phyloP scores from a whole-genome alignment of 495 filamentous ascomycete genomes.

The Clavariopsis aquatica region DNA sequence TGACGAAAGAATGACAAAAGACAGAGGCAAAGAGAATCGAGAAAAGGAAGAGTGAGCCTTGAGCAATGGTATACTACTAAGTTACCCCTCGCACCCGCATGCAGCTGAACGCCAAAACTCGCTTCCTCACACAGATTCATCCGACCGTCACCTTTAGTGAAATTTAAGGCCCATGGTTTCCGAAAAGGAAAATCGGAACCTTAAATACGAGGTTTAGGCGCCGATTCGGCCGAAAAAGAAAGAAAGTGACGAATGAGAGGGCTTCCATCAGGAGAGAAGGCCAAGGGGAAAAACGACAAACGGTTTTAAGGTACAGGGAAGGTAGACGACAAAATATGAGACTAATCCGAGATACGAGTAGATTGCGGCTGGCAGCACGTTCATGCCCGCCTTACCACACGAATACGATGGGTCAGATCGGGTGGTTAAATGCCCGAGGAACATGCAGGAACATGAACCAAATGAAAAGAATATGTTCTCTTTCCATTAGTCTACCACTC shows the following conservation, averaged over 20 bases:
- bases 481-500: no score
- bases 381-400: neutral
- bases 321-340: neutral
- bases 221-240: neutral
- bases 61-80: neutral
- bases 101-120: conserved; percentile 16
- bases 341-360: conserved; percentile 25
- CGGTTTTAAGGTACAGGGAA: neutral
- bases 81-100: conserved; percentile 22
- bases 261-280: neutral
- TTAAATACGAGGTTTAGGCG: neutral
- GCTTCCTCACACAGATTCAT: conserved; percentile 11
- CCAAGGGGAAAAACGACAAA: neutral
- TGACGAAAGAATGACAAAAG: conserved; percentile 10
- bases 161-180: neutral
- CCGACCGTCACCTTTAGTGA: neutral
- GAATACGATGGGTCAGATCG: neutral
- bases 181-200: neutral
- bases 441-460: neutral
- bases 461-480: no score
- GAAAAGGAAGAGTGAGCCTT: neutral
- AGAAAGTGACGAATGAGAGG: neutral
- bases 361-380: neutral
- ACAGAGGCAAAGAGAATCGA: neutral
- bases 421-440: neutral